Evolutionary conservation across 2,329 filamentous ascomycete genomes (phyloP).

Genomic region (Knufia fluminis): DNA sequence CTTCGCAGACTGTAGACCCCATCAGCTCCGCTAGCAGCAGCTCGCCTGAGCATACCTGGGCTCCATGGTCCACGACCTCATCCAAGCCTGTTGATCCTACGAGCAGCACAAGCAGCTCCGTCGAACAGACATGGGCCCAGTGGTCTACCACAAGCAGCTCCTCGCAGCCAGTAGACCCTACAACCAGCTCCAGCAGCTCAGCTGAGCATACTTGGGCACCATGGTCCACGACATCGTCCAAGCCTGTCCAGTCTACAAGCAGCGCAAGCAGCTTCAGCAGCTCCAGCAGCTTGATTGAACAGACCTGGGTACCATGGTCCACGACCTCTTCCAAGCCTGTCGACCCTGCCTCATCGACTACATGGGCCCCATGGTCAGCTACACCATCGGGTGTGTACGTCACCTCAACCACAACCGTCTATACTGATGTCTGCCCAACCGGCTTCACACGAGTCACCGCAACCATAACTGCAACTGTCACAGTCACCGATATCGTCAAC

Average conservation of each 20-base stretch:
- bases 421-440: conserved; percentile 34
- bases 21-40: neutral
- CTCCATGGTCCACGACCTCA: neutral
- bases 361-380: neutral
- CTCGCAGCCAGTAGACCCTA: conserved; percentile 4
- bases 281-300: neutral
- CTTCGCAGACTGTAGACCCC: neutral
- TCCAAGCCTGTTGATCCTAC: neutral
- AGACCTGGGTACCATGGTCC: neutral
- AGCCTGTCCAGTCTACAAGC: too few species aligned
- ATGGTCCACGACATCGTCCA: conserved; percentile 4
- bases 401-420: conserved; percentile 26
- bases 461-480: conserved; percentile 23
- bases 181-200: neutral
- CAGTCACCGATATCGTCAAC: conserved; percentile 2
- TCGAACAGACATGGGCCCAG: neutral
- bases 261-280: too few species aligned
- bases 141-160: neutral
- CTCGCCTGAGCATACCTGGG: neutral
- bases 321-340: neutral
- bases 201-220: neutral
- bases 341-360: conserved; percentile 2
- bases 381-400: neutral
- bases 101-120: neutral
- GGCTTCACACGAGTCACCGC: conserved; percentile 31